phyloP scores from a whole-genome alignment of 148 eudicot species.

The Rheum nobile region DNA sequence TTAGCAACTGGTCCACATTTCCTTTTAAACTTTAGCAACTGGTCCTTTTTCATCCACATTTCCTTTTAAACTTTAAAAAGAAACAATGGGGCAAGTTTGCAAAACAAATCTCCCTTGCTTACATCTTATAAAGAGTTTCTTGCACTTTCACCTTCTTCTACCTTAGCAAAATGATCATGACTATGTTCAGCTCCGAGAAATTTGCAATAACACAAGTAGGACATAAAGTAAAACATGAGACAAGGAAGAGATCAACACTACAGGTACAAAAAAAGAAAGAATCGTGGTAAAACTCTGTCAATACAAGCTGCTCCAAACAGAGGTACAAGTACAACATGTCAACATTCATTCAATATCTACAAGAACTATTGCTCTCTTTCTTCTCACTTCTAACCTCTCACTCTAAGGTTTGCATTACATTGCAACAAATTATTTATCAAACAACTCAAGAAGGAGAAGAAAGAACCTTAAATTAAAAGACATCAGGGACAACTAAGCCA shows the following conservation, averaged over 20 bases:
- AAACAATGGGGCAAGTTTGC: too few relatives aligned
- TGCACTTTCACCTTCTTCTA: too few relatives aligned
- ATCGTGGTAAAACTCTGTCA: neutral
- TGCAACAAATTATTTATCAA: slow-evolving; percentile 30
- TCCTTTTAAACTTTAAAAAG: too few relatives aligned
- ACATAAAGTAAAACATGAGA: neutral
- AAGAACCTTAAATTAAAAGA: neutral
- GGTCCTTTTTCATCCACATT: neutral
- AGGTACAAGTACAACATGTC: too few relatives aligned
- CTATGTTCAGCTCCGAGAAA: too few relatives aligned
- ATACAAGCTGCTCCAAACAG: neutral
- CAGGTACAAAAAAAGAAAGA: neutral
- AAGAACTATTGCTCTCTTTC: neutral
- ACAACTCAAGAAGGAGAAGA: slow-evolving; percentile 23
- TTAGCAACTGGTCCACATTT: too few relatives aligned
- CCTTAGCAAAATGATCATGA: too few relatives aligned
- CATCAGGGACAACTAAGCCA: slow-evolving; percentile 9
- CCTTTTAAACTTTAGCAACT: too few relatives aligned
- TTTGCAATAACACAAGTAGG: too few relatives aligned
- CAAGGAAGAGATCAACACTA: neutral
- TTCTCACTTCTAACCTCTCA: neutral
- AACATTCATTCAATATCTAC: slow-evolving; percentile 16
- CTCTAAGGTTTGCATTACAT: neutral
- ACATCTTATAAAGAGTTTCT: too few relatives aligned
- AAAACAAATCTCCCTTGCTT: too few relatives aligned